Evolutionary conservation across 1,139 yeast species (phyloP).

Genomic region (Chernovozyma aurita): DNA sequence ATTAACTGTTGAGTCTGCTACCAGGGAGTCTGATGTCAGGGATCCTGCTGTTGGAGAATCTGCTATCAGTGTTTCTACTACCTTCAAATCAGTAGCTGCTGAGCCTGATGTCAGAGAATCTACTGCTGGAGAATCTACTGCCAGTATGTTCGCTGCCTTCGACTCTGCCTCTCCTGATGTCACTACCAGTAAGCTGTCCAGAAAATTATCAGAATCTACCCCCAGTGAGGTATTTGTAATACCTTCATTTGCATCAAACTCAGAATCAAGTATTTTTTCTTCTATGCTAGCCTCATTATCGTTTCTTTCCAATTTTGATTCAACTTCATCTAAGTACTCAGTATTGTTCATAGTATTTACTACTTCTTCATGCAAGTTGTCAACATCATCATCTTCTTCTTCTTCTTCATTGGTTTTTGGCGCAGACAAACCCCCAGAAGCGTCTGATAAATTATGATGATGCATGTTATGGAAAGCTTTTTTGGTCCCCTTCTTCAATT

Average conservation of each 20-base stretch:
- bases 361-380: conserved; percentile 7
- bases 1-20: too few species aligned
- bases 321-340: conserved; percentile 13
- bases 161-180: too few species aligned
- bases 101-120: too few species aligned
- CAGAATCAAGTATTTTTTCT: not conserved
- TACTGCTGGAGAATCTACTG: too few species aligned
- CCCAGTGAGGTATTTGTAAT: not conserved
- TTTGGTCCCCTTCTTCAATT: conserved; percentile 7
- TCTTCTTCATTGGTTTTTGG: conserved; percentile 7
- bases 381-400: conserved; percentile 7
- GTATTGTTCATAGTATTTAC: conserved; percentile 4
- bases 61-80: too few species aligned
- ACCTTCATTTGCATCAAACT: not conserved
- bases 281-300: not conserved
- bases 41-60: too few species aligned
- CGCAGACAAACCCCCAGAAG: not conserved
- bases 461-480: too few species aligned
- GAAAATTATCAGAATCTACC: not conserved
- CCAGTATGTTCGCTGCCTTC: too few species aligned
- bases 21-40: not conserved
- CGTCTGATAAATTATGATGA: too few species aligned
- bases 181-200: too few species aligned
- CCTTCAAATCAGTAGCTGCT: too few species aligned
- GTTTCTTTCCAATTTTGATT: not conserved